Evolutionary conservation across 345 rosid species (phyloP), one percentile per base, ranked within the genome.

Genomic region (Draba incana): DNA sequence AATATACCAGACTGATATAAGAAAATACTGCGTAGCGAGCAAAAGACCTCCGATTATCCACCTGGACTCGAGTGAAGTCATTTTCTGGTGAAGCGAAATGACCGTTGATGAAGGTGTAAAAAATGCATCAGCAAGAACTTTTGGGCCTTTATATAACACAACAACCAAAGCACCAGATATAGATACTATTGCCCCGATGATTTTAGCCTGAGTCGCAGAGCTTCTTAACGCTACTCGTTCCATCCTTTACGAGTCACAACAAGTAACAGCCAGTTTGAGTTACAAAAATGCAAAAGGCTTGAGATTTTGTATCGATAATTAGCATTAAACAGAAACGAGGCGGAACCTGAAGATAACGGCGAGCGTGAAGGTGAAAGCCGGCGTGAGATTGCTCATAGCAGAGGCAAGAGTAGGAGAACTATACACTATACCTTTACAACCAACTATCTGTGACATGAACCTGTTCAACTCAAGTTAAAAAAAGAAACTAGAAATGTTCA

Each of bases 331-430:
- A 49, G 42, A 46, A 55, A 42, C 3, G 13, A 42, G 12, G 25
- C 30, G 10, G 4, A 27, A 67, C 63, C 71, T 54, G 71, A 55
- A 67, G 33, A 67, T 67, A 16, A 67, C 71, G 4, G 71, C 71
- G n/a, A 67, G 70, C 0, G 69, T 70, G 38, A 70, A 70, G 8
- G 75, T 70, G 13, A 70, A 70, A 43, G 75, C 75, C 38, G 69
- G 69, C 1, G 59, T 65, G 59, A 51, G 70, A 4, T 65, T 65
- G 49, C 70, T 65, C 24, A 65, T 65, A 53, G 70, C 70, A 13
- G 70, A 65, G 24, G 70, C 16, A 9, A 65, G 70, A 37, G 70
- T 65, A 10, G 70, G 70, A 4, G 70, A 65, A 65, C 60, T 51
- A 10, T 65, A 38, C n/a, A 51, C 48, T 10, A 65, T 24, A 4